These are phyloP conservation scores for Hyaloscypha variabilis DNA, from an alignment of 495 filamentous ascomycete genomes.

Conservation along the genomic window DNA sequence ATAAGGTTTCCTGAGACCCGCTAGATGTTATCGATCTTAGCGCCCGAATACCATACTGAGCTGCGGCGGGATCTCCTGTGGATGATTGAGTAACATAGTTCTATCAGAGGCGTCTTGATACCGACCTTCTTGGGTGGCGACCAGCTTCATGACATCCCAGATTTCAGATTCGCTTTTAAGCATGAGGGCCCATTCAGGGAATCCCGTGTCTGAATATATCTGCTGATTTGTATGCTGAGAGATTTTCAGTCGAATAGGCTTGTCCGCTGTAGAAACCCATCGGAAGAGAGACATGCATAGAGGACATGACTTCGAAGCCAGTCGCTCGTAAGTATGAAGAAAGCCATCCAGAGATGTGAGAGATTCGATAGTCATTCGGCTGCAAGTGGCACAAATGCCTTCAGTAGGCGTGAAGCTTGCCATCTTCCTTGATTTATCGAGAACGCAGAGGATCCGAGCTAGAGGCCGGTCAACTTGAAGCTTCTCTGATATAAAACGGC, in stretches of 20 bases:
- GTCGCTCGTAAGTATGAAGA: neutral
- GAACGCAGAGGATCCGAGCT: no score
- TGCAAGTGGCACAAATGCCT: neutral
- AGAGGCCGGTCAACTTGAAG: no score
- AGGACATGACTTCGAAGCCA: neutral
- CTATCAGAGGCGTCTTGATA: no score
- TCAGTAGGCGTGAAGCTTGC: no score
- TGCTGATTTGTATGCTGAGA: neutral
- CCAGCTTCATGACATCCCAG: neutral
- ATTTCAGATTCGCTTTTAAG: neutral
- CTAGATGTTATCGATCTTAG: neutral
- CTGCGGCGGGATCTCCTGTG: neutral
- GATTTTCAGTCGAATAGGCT: neutral
- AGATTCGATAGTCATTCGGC: neutral
- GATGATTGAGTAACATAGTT: neutral
- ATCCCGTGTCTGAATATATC: no score
- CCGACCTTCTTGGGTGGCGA: neutral
- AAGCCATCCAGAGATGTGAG: neutral
- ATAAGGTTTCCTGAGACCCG: neutral
- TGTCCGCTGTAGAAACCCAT: neutral
- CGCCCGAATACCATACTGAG: neutral
- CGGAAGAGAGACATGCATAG: neutral
- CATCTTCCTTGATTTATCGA: no score
- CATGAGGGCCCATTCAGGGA: neutral
- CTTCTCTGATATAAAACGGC: no score